These are phyloP conservation scores for Apophysomyces trapeziformis DNA, from an alignment of 371 early-diverging fungal species.

Conservation along the genomic window DNA sequence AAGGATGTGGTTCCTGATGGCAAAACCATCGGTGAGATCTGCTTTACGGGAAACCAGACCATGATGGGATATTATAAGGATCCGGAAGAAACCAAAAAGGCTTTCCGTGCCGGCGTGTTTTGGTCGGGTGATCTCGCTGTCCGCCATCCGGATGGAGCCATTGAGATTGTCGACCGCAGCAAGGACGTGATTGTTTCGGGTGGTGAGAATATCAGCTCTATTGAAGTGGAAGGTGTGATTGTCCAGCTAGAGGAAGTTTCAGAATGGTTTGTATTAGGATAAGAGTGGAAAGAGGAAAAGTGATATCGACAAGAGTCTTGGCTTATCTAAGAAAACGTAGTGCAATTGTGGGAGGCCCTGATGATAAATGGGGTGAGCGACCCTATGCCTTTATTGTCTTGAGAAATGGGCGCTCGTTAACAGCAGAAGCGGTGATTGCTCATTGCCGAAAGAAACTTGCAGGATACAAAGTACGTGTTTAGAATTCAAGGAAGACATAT, in stretches of 20 bases:
- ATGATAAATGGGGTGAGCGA: conserved; percentile 74
- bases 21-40: conserved; percentile 66
- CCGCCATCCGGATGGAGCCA: conserved; percentile 66
- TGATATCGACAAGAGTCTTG: too few species aligned
- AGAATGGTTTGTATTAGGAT: conserved; percentile 48
- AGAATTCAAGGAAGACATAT: too few species aligned
- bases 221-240: conserved; percentile 71
- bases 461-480: conserved; percentile 45
- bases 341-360: conserved; percentile 66
- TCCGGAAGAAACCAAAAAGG: conserved; percentile 64
- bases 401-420: conserved; percentile 39
- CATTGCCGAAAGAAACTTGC: conserved; percentile 58
- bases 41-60: conserved; percentile 65
- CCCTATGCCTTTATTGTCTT: conserved; percentile 69
- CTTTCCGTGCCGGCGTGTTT: conserved; percentile 66
- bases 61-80: conserved; percentile 64
- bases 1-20: conserved; percentile 62
- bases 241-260: conserved; percentile 58
- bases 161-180: conserved; percentile 67
- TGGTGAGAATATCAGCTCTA: conserved; percentile 74
- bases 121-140: conserved; percentile 77
- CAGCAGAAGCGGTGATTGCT: conserved; percentile 38
- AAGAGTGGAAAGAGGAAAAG: neutral
- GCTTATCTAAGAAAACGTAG: conserved; percentile 16
- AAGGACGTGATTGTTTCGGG: conserved; percentile 80